A percentile compares a stretch with the other conserved stretches of the same genome.
Evolutionary conservation across 2,329 filamentous ascomycete genomes (phyloP).

Genomic region (Paraphaeosphaeria sporulosa): DNA sequence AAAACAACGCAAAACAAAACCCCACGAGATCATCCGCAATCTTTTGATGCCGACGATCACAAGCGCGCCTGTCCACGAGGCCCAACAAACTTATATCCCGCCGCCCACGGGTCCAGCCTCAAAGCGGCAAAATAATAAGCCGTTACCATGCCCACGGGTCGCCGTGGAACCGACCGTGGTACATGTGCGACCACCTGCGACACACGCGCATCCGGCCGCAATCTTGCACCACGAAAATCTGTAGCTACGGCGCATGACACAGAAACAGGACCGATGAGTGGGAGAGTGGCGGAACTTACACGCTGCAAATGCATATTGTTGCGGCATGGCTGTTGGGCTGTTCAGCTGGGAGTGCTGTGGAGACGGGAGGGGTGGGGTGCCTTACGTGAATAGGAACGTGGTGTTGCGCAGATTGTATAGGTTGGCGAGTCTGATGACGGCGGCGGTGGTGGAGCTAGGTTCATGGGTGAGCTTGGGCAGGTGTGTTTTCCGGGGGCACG

Average conservation of each 20-base stretch:
- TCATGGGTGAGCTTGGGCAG: conserved; percentile 24
- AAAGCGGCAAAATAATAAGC: conserved; percentile 13
- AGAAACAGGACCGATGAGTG: background rate
- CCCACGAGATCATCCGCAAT: no score
- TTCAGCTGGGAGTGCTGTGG: conserved; percentile 2
- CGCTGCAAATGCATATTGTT: conserved; percentile 18
- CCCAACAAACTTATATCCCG: conserved; percentile 1
- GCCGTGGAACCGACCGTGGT: conserved; percentile 14
- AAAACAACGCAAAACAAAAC: background rate
- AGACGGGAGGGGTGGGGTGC: conserved; percentile 3
- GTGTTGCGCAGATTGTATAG: conserved; percentile 18
- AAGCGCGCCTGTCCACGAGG: background rate
- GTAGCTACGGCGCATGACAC: conserved; percentile 14
- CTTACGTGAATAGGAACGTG: conserved; percentile 15
- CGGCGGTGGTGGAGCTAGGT: conserved; percentile 46
- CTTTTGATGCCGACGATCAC: background rate
- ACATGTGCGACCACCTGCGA: conserved; percentile 20
- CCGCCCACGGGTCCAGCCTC: conserved; percentile 8
- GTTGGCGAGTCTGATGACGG: conserved; percentile 45
- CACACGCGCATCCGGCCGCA: conserved; percentile 10
- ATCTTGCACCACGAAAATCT: conserved; percentile 16
- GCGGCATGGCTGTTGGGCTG: conserved; percentile 9
- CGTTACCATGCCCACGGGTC: conserved; percentile 1
- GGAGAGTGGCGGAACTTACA: conserved; percentile 19
- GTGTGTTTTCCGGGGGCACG: conserved; percentile 1